Evolutionary conservation across 2,329 filamentous ascomycete genomes (phyloP), one percentile per base, ranked within the genome.

Genomic region (Ambrosiella beaveri): DNA sequence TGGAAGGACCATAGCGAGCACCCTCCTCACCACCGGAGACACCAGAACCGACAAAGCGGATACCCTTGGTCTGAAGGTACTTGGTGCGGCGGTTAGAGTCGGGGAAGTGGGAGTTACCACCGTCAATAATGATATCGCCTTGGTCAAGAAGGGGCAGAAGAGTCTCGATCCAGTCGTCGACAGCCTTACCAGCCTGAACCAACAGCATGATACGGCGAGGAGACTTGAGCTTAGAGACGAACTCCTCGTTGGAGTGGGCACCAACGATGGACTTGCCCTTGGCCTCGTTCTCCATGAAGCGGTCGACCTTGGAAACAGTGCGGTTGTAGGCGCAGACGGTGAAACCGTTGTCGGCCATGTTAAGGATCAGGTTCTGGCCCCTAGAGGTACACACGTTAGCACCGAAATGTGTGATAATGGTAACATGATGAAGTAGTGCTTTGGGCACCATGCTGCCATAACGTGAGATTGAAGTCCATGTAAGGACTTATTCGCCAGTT

Each of bases 1-100:
- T 80, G 64, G 89, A 96, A 66, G 93, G 93, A 61, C 93, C 93
- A 70, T 94, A 95, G 67, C 93, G 86, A 70, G 93, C 93, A 82
- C 93, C 93, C 80, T 98, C 93, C 79, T 98, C 93, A 78, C 93
- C 93, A 77, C 93, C 93, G 65, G 93, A 98, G 65, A 98, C 93
- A 84, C 93, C 93, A 68, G 85, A 86, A 69, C 93, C 93, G 71
- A 98, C 90, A 71, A 95, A 98, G 69, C 86, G 84, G 73, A 98
- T 87, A 67, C 88, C 86, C 84, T 97, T 97, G 68, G 71, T 66
- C 55, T 76, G 74, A 63, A 97, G 83, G 78, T 96, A 95, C 74
- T 86, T 78, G 73, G 88, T 90, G 70, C 93, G 88, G 75, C 93
- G 89, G 84, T 96, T 97, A 76, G 88, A 91, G 77, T 97, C 93